Evolutionary conservation across 352 stramenopile genomes (phyloP), one percentile per base, ranked within the genome.

Genomic region (Globisporangium lucens): DNA sequence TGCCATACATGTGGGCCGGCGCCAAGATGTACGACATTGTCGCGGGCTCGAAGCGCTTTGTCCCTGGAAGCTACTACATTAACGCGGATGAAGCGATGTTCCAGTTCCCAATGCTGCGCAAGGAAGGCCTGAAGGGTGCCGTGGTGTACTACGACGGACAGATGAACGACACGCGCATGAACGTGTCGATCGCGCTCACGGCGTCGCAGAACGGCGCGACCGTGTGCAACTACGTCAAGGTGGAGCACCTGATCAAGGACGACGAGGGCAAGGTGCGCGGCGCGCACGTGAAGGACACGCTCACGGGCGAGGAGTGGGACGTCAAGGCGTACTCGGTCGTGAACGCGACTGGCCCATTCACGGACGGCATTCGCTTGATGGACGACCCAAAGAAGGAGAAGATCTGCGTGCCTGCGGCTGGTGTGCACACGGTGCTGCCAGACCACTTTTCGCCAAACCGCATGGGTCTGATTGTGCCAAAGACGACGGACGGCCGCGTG

Each of bases 381-480:
- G 94, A 98, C 75, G 80, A 98, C 74, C 90, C 91, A 15, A 78
- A 80, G 47, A 94, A 82, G 62, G 65, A 91, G 30, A 91, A 97
- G 68, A 96, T 98, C 56, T 97, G 97, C 56, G 93, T 98, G 33
- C 94, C 94, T 27, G 95, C 95, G 13, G 93, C 91, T 6, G 96
- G 96, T 41, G 94, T 99, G 43, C 96, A 99, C 80, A 83, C 98
- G 1, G 91, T 99, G 61, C 82, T 99, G 43, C 95, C 95, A 2
- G 93, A 98, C 76, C 93, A 99, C 79, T 99, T 98, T 65, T 98
- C 89, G 62, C 96, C 96, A 20, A 85, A 91, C 71, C 89, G 85
- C 63, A 98, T 98, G 92, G 96, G 96, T 1, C 77, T 99, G 20
- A 98, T 99, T 72, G 93, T 99, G 56, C 96, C 96, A 57, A 98